Percentiles rank a stretch among this genome's conserved stretches.
Evolutionary conservation across 1,284 basidiomycete species (phyloP).

Genomic region (Ceratobasidium sp.): DNA sequence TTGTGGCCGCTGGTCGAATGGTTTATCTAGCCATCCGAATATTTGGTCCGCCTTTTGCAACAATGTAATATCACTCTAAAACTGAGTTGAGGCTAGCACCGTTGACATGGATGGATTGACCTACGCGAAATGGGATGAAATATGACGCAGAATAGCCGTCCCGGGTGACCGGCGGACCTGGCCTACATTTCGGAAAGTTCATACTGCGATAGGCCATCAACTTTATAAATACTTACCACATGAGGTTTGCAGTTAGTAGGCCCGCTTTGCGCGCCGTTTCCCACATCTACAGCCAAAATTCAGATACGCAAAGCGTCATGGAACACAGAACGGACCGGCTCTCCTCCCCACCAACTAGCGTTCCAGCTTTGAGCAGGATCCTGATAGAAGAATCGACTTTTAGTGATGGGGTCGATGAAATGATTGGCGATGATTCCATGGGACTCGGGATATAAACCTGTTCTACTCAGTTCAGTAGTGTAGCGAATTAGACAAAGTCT

Average conservation of each 20-base stretch:
- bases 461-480: conserved; percentile 59
- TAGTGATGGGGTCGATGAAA: conserved; percentile 78
- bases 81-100: conserved; percentile 35
- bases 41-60: conserved; percentile 76
- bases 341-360: conserved; percentile 83
- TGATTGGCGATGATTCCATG: conserved; percentile 93
- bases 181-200: conserved; percentile 58
- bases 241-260: conserved; percentile 81
- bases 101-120: conserved; percentile 41
- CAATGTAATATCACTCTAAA: conserved; percentile 71
- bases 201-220: no score
- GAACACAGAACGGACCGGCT: conserved; percentile 65
- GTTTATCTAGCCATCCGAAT: conserved; percentile 77
- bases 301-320: not conserved
- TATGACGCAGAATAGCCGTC: conserved; percentile 73
- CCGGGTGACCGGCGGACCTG: conserved; percentile 75
- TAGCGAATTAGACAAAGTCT: not conserved
- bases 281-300: conserved; percentile 73
- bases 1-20: conserved; percentile 71
- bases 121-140: conserved; percentile 76
- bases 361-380: conserved; percentile 67
- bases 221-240: conserved; percentile 76
- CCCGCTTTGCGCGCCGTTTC: conserved; percentile 79
- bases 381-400: conserved; percentile 75
- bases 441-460: conserved; percentile 84